A percentile compares a stretch with the other conserved stretches of the same genome.
Conservation (phyloP, 164 flowering plant genomes). For the Santalum album region DNA sequence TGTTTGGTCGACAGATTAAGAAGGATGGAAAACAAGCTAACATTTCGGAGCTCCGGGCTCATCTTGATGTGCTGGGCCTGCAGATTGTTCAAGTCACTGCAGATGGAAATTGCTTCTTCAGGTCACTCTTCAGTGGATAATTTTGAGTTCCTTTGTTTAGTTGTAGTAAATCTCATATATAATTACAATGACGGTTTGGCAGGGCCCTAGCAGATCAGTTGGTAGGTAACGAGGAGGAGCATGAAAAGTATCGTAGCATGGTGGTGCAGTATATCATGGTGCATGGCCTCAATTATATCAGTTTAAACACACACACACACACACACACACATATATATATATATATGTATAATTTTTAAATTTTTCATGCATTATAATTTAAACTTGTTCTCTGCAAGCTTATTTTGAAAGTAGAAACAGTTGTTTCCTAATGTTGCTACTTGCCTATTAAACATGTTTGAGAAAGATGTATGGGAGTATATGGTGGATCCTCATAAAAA, state of each 20-base stretch:
- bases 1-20: constrained; percentile 31
- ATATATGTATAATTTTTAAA: too few relatives aligned
- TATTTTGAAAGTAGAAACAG: too few relatives aligned
- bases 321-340: too few relatives aligned
- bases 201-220: constrained; percentile 88
- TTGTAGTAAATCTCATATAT: background rate
- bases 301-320: too few relatives aligned
- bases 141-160: background rate
- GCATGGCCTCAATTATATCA: background rate
- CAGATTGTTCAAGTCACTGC: constrained; percentile 67
- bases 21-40: constrained; percentile 55
- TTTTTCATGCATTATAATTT: too few relatives aligned
- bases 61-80: constrained; percentile 68
- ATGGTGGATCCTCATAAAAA: too few relatives aligned
- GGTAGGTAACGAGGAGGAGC: constrained; percentile 80
- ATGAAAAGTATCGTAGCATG: constrained; percentile 63
- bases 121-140: constrained; percentile 36
- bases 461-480: too few relatives aligned
- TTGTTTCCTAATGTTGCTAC: too few relatives aligned
- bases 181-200: constrained; percentile 1
- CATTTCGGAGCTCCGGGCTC: constrained; percentile 49
- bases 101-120: constrained; percentile 94
- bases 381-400: too few relatives aligned
- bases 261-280: constrained; percentile 69
- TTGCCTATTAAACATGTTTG: too few relatives aligned